Evolutionary conservation across 805 yeast genomes (phyloP), one percentile per base, ranked within the genome.

Genomic region (Sugiyamaella valdiviana): DNA sequence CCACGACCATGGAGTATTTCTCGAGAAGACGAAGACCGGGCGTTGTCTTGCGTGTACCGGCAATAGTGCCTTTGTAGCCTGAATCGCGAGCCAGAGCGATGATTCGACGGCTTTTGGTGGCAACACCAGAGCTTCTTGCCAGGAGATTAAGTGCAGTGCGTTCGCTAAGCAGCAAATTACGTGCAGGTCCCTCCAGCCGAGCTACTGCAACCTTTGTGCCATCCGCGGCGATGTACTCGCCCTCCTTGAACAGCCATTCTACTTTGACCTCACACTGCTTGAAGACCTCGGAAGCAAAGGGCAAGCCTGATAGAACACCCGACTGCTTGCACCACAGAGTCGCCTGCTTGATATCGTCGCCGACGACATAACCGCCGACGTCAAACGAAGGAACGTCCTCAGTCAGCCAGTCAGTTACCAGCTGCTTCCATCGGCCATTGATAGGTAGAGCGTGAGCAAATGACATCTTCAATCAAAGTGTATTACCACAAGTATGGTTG

Each of bases 21-120:
- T 90, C 98, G 50, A 91, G 68, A 39, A 82, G 72, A 60, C 98
- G 78, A 53, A 90, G 75, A 0, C 98, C 98, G 0, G 98, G 98
- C 0, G 98, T 91, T n/a, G 97, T 91, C 68, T 90, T 90, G 63
- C 98, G 78, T 1, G 98, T 90, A 5, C 97, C 98, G 0, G 98
- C 97, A 63, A 90, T 88, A 20, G 83, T 75, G 0, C 98, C 98
- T 2, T 69, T 69, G 62, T 80, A 91, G 0, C 95, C 93, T 3
- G 76, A 68, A 38, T 75, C 67, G 48, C 80, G 75, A 1, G 96
- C 96, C 50, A 78, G 64, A 5, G 67, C 61, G 45, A 80, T 69
- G 2, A 90, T 76, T 23, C 69, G 65, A 45, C 70, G 66, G 0
- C 93, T 80, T 55, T 80, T 80, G 0, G 95, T 85, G 7, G 97